Base-by-base conservation (phyloP, 257 asterid genomes). In the Solanum sitiens region DNA sequence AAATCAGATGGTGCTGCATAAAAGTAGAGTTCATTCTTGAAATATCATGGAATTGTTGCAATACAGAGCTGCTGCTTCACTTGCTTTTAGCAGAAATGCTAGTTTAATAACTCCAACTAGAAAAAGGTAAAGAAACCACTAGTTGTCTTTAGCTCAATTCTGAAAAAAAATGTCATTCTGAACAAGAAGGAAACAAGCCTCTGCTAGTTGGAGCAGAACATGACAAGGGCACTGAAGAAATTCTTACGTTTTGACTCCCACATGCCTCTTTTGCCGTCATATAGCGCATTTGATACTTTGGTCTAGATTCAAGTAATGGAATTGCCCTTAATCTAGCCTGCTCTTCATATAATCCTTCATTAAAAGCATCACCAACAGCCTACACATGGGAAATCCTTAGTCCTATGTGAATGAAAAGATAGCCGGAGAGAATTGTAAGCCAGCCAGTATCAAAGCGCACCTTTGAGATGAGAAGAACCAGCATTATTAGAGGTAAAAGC, bases 331-430 rank as follows among this genome's bases (percentile, higher is more conserved):
- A 86, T 87, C 98, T 95, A 85, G 99, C 99, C 92, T 97, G 99
- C 90, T 97, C 98, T 88, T 97, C 99, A 87, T 97, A 97, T 37
- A 97, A 89, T 53, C 99, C 99, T 91, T 97, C 99, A 91, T 95
- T 97, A 87, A 97, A 97, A 84, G 96, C 99, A 91, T 97, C 99
- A 91, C 99, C 99, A 91, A 97, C 98, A 71, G 99, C 99, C 99
- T 97, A 91, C 85, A 67, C 83, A 75, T 87, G 39, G 87, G 21
- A 73, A 37, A 83, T 23, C 74, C 83, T 53, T 83, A 79, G 83
- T 70, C 33, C 44, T 9, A 18, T 80, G 85, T 16, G 68, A 80
- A 80, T 47, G 20, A 30, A 47, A 59, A 42, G 44, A 59, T 35
- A 40, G 33, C 42, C 11, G 7, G 77, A 56, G 27, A 27, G 47